phyloP scores from a whole-genome alignment of 1,284 basidiomycete genomes.

The Leccinum olivaceoglutinosum region DNA sequence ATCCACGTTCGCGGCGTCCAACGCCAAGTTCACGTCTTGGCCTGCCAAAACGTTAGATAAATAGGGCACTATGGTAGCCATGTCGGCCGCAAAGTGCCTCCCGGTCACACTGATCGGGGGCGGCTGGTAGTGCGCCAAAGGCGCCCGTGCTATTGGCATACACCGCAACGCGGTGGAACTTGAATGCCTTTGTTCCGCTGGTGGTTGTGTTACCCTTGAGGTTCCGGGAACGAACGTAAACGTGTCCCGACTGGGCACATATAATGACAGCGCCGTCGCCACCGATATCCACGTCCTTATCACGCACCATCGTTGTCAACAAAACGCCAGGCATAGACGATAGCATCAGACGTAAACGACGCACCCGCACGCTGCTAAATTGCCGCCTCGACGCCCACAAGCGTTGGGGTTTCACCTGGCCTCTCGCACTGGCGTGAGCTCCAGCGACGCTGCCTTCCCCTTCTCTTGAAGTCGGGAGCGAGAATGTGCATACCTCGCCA shows the following conservation, averaged over 20 bases:
- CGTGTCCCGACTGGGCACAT: conserved; percentile 92
- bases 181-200: conserved; percentile 51
- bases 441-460: conserved; percentile 17
- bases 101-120: conserved; percentile 57
- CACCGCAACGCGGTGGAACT: conserved; percentile 84
- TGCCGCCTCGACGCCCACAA: conserved; percentile 87
- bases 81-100: conserved; percentile 60
- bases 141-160: conserved; percentile 86
- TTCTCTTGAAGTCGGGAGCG: conserved; percentile 37
- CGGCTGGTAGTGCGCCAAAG: conserved; percentile 76
- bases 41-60: background rate
- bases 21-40: background rate
- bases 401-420: conserved; percentile 69
- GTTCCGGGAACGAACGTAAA: conserved; percentile 76
- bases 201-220: conserved; percentile 34
- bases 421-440: conserved; percentile 25
- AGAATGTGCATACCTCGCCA: conserved; percentile 91
- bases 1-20: conserved; percentile 7
- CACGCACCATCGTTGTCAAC: conserved; percentile 3
- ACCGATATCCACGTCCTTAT: conserved; percentile 83
- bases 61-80: conserved; percentile 63
- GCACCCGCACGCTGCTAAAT: conserved; percentile 76
- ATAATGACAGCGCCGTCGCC: conserved; percentile 86
- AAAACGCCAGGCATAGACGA: background rate
- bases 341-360: conserved; percentile 18